Base-by-base conservation (phyloP, 2,329 filamentous ascomycete genomes). In the Clarireedia hainanense region DNA sequence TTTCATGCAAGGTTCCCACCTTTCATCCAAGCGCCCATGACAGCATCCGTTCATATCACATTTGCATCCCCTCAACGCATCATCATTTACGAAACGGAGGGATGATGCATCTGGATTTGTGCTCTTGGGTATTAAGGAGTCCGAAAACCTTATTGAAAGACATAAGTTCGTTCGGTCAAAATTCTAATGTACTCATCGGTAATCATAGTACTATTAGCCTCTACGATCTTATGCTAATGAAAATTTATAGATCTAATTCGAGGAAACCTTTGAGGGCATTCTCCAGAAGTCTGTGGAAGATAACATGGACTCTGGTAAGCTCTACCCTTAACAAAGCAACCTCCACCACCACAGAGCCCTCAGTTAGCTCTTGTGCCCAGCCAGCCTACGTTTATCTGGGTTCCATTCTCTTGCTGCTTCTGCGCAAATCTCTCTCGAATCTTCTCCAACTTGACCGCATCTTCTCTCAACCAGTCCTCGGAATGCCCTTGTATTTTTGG, bases 401-500 rank as follows among this genome's bases (percentile, higher is more conserved):
- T 27, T 39, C 20, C 36, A 52, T 47, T 47, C 12, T 52, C 42
- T 23, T 52, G 20, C 34, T 52, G 42, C 47, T 52, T 52, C 30
- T 39, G 34, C 23, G 26, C 52, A 30, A 55, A 55, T 15, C 45
- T 55, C 23, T 30, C 14, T 6, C 26, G 52, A 23, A 55, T 34
- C 17, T 50, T 55, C 23, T 17, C n/a, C 37, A 23, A 14, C 17
- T 34, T 51, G 10, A 43, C n/a, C 15, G 27, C 39, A 10, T 51
- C 30, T 43, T 56, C 53, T 30, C 7, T 56, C 30, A 45, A 12
- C 53, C 53, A 56, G 20, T 23, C 53, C 12, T 56, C 47, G 1
- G 53, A 45, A 7, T 51, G 53, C 15, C 39, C 47, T 39, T 56
- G 15, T 7, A 51, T 26, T 15, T 37, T 51, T 23, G 12, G 20